phyloP scores from a whole-genome alignment of 306 rosid genomes.

The Cicer chorassanicum region DNA sequence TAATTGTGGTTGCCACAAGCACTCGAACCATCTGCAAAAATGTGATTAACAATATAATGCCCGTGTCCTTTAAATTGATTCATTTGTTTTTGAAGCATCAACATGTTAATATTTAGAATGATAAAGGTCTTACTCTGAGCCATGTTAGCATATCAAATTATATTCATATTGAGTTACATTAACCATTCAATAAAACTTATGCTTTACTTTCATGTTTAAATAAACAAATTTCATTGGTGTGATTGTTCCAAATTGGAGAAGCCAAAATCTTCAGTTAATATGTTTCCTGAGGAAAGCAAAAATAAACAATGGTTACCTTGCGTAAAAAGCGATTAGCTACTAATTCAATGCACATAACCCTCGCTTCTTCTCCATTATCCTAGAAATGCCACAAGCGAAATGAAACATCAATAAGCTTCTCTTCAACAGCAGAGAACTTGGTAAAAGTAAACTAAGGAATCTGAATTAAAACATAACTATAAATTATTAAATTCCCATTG shows the following conservation, averaged over 20 bases:
- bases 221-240: not conserved
- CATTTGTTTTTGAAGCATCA: constrained; percentile 26
- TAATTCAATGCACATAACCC: constrained; percentile 85
- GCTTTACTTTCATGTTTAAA: constrained; percentile 23
- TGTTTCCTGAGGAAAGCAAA: constrained; percentile 21
- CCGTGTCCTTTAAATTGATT: constrained; percentile 24
- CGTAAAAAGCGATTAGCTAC: constrained; percentile 95
- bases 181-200: constrained; percentile 23
- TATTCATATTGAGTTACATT: not conserved
- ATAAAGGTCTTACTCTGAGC: not conserved
- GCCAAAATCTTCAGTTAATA: constrained; percentile 15
- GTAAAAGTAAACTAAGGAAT: constrained; percentile 30
- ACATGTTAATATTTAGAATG: constrained; percentile 15
- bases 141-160: too few relatives aligned
- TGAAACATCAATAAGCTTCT: constrained; percentile 37
- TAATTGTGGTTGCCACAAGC: constrained; percentile 87
- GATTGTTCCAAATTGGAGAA: constrained; percentile 28
- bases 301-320: constrained; percentile 59
- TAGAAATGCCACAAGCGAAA: constrained; percentile 48
- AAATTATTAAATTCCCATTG: constrained; percentile 32
- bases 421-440: constrained; percentile 23
- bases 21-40: constrained; percentile 86
- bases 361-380: constrained; percentile 66
- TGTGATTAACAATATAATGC: not conserved
- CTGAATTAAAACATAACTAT: constrained; percentile 18